These are phyloP conservation scores for Erythrophleum fordii DNA, from an alignment of 306 rosid genomes.

Conservation along the genomic window DNA sequence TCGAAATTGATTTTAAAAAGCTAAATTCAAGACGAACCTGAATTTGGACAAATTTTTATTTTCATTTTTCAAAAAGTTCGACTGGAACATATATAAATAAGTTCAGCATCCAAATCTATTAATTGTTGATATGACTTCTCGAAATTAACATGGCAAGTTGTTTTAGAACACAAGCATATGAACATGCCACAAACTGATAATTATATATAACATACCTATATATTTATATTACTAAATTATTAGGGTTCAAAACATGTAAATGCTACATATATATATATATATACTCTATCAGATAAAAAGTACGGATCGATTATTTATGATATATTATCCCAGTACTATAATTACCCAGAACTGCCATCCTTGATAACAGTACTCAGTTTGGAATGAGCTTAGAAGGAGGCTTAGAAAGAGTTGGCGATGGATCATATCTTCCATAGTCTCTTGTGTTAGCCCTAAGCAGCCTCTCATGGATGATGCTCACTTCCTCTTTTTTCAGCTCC, in stretches of 20 bases:
- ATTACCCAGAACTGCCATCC: too few relatives aligned
- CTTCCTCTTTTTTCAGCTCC: conserved; percentile 45
- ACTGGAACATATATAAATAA: too few relatives aligned
- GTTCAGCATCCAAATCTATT: too few relatives aligned
- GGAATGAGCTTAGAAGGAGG: conserved; percentile 99
- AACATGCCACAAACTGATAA: background rate
- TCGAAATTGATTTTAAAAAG: too few relatives aligned
- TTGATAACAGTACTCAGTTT: conserved; percentile 51
- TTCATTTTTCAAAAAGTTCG: too few relatives aligned
- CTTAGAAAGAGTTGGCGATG: conserved; percentile 82
- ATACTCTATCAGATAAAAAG: too few relatives aligned
- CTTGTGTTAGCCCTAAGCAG: conserved; percentile 68
- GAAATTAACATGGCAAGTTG: too few relatives aligned
- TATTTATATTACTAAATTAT: conserved; percentile 15
- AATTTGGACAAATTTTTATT: too few relatives aligned
- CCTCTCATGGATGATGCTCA: conserved; percentile 70
- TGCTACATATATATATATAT: too few relatives aligned
- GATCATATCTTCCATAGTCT: conserved; percentile 94
- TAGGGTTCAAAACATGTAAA: conserved; percentile 23
- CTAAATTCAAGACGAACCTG: too few relatives aligned
- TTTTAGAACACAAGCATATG: too few relatives aligned
- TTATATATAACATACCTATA: background rate
- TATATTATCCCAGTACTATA: background rate
- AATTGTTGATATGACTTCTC: too few relatives aligned
- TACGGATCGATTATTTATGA: conserved; percentile 38